Percentiles rank a stretch among this genome's conserved stretches.
phyloP scores from a whole-genome alignment of 768 basidiomycete species.

The Mycena galericulata region DNA sequence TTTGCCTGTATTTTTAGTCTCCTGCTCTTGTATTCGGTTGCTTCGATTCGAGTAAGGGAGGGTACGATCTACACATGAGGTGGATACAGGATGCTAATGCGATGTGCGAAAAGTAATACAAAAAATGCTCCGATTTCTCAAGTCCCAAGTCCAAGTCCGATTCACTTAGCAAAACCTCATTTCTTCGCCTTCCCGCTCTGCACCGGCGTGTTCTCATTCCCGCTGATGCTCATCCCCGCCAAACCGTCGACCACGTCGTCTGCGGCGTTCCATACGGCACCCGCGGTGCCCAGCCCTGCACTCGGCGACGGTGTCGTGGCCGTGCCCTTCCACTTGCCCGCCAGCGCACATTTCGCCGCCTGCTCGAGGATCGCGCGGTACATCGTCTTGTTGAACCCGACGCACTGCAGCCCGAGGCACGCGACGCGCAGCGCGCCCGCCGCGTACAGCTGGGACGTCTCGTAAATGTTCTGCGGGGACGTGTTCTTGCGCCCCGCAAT shows the following conservation, averaged over 20 bases:
- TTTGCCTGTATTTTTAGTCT: constrained; percentile 27
- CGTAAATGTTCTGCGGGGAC: constrained; percentile 83
- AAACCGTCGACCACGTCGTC: constrained; percentile 15
- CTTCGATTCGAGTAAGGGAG: too few relatives aligned
- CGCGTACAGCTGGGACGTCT: constrained; percentile 77
- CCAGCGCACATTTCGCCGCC: constrained; percentile 55
- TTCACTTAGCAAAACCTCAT: not conserved
- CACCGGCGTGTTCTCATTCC: constrained; percentile 27
- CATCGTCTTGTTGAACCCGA: constrained; percentile 77
- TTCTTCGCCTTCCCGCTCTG: constrained; percentile 27
- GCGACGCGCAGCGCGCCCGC: constrained; percentile 80
- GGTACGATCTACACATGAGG: not conserved
- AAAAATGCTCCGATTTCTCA: constrained; percentile 23
- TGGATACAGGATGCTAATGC: constrained; percentile 18
- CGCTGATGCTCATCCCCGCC: constrained; percentile 25
- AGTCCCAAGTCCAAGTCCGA: not conserved
- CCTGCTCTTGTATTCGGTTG: too few relatives aligned
- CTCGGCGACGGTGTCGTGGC: constrained; percentile 6
- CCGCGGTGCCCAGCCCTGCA: constrained; percentile 15
- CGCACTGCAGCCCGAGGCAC: constrained; percentile 80
- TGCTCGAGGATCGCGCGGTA: constrained; percentile 77
- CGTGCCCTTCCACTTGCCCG: constrained; percentile 24
- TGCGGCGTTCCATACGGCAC: constrained; percentile 23
- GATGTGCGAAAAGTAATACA: not conserved
- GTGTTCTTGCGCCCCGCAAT: constrained; percentile 77